These are phyloP conservation scores for Pythium grandisporangium DNA, from an alignment of 352 stramenopile species.

Conservation along the genomic window DNA sequence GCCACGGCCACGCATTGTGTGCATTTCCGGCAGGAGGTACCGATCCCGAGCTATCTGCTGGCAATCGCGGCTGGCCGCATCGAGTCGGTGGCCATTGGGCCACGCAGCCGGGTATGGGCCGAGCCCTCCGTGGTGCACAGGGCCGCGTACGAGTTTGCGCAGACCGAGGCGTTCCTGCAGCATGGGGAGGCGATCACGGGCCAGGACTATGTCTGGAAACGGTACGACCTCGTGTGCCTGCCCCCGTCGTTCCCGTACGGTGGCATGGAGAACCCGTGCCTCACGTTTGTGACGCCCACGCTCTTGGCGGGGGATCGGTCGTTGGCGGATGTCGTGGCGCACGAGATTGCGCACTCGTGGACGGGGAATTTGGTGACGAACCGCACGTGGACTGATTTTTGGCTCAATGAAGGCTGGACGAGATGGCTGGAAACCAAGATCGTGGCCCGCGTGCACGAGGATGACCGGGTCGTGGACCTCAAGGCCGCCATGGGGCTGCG, in stretches of 20 bases:
- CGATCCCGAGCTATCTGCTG: constrained; percentile 94
- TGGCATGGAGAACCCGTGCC: constrained; percentile 74
- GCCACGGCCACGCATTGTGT: constrained; percentile 29
- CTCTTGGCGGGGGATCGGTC: constrained; percentile 91
- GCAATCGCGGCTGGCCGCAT: constrained; percentile 90
- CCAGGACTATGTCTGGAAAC: constrained; percentile 91
- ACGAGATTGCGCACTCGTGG: constrained; percentile 97
- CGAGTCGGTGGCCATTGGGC: constrained; percentile 82
- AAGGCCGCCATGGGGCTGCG: constrained; percentile 14
- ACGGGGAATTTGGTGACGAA: constrained; percentile 98
- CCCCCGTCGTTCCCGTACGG: constrained; percentile 90
- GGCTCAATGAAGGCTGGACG: constrained; percentile 99
- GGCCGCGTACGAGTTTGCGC: constrained; percentile 84
- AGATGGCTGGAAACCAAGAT: constrained; percentile 91
- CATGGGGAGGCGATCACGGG: constrained; percentile 89
- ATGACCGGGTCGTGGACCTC: constrained; percentile 9
- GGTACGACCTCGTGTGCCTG: constrained; percentile 97
- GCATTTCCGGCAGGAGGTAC: constrained; percentile 84
- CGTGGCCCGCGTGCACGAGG: constrained; percentile 48
- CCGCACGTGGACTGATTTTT: constrained; percentile 94
- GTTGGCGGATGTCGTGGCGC: constrained; percentile 94
- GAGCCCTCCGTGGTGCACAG: constrained; percentile 91
- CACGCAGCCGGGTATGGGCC: constrained; percentile 87
- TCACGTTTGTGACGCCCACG: constrained; percentile 97
- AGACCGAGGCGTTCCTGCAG: constrained; percentile 92